Base-by-base conservation (phyloP, 345 rosid genomes). In the Corchorus capsularis region DNA sequence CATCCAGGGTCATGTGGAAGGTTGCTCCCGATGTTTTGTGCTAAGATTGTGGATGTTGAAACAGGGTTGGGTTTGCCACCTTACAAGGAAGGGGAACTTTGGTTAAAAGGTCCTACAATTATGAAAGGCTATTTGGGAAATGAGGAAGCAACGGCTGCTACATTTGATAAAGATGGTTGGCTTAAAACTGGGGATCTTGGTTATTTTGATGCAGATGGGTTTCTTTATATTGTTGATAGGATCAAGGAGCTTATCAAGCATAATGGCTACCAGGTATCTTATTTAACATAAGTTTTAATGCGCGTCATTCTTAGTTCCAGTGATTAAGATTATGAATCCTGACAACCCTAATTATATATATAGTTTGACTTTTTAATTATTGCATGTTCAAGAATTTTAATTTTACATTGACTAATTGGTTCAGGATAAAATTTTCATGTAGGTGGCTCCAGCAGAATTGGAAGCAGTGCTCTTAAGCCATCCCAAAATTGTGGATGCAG, bases 221-320 rank as follows among this genome's bases (percentile, higher is more conserved):
- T 75, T 71, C 77, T 87, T 17, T 82, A 85, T 17, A 76, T 89
- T 67, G 88, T 89, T 69, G 93, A 89, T 70, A 79, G 91, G 79
- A 87, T 89, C 2, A 91, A 89, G 82, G 95, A 91, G 75, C 90
- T 91, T 34, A 91, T 89, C 80, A 91, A 89, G 86, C 91, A 89
- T 14, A 91, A 91, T 34, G 91, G 88, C 7, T 91, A 85, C 76
- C 93, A 87, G 90, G 91, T 89, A 71, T 49, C 9, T 45, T 5
- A n/a, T 5, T 1, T 11, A 35, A 4, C 4, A 32, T 15, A 41
- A 62, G 2, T 45, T 74, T 15, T 0, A 27, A 27, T 27, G 27
- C 27, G 1, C 27, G 1, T 27, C 27, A 27, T 0, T 27, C 27
- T 27, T 27, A 27, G 27, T 27, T 8, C 2, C 12, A 46, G 3